Base-by-base conservation (phyloP, 495 filamentous ascomycete species). In the Ramalina intermedia region DNA sequence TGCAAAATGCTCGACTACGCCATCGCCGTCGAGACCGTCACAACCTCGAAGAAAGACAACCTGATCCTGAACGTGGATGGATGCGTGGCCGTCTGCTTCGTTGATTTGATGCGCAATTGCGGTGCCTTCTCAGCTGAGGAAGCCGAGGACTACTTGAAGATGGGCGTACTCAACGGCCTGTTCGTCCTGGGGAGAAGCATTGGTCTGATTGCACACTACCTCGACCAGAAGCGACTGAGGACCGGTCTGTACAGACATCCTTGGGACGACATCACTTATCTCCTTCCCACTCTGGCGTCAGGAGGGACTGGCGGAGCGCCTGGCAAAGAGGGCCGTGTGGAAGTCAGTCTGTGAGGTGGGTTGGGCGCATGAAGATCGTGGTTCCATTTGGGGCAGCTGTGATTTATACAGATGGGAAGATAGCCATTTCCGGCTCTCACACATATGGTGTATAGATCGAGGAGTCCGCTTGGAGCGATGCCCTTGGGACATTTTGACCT, bases 21-120 rank as follows among this genome's bases (percentile, higher is more conserved):
- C 58, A 82, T 98, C 63, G 91, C 91, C 9, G 91, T 98, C 47
- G 91, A 98, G 78, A 84, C 85, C 2, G 91, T 98, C 55, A 98
- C 91, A 27, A 98, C 91, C 8, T 94, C 87, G 55, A 98, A 98
- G 84, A 98, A 98, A 79, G 91, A 98, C 73, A 98, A 96, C 78
- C 80, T 98, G 50, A 98, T 98, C 59, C 82, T 98, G 54, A 98
- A 98, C 75, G 91, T 98, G 47, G 91, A 98, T 65, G 91, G 91
- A 55, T 94, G 87, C 66, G 79, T 98, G 57, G 91, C 91, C 56
- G 91, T 98, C 62, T 96, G 90, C 80, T 98, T 98, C 68, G 87
- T 98, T 49, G 91, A 98, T 58, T 71, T 98, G 53, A 78, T 98
- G 69, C 85, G 93, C 69, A 90, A 94, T 80, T 96, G 88, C 65